Percentiles rank a stretch among this genome's conserved stretches.
Conservation (phyloP, 208 protist genomes). For the Chromosphaera perkinsii region DNA sequence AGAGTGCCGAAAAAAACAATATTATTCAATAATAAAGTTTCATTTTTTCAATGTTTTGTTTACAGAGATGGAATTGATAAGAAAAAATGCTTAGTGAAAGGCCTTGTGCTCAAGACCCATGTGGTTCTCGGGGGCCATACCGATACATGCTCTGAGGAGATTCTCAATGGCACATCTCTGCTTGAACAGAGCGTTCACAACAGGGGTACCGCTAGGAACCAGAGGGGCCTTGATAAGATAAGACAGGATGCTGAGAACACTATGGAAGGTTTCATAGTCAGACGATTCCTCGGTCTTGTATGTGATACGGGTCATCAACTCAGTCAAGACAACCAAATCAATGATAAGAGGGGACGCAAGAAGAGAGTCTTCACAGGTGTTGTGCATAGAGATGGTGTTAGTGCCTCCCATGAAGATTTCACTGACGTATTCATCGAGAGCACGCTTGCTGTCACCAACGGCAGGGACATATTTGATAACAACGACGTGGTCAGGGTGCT, state of each 20-base stretch:
- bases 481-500: slow-evolving; percentile 94
- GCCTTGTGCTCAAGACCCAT: slow-evolving; percentile 88
- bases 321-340: slow-evolving; percentile 90
- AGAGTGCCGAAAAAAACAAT: too few relatives aligned
- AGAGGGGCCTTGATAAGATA: slow-evolving; percentile 93
- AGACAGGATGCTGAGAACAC: slow-evolving; percentile 82
- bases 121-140: slow-evolving; percentile 83
- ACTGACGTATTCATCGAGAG: slow-evolving; percentile 96
- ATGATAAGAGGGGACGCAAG: slow-evolving; percentile 95
- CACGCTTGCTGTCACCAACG: slow-evolving; percentile 83
- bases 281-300: slow-evolving; percentile 41
- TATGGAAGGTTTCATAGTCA: slow-evolving; percentile 76
- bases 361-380: slow-evolving; percentile 97
- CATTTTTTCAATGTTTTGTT: too few relatives aligned
- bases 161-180: slow-evolving; percentile 89
- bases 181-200: slow-evolving; percentile 93
- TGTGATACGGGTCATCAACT: slow-evolving; percentile 84
- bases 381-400: slow-evolving; percentile 85
- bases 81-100: not conserved
- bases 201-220: slow-evolving; percentile 81
- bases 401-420: slow-evolving; percentile 94
- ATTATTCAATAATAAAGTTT: too few relatives aligned
- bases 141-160: slow-evolving; percentile 85
- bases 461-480: slow-evolving; percentile 98
- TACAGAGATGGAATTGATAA: too few relatives aligned